Evolutionary conservation across 441 rosid species (phyloP), one percentile per base, ranked within the genome.

Genomic region (Pelargonium citronellum): DNA sequence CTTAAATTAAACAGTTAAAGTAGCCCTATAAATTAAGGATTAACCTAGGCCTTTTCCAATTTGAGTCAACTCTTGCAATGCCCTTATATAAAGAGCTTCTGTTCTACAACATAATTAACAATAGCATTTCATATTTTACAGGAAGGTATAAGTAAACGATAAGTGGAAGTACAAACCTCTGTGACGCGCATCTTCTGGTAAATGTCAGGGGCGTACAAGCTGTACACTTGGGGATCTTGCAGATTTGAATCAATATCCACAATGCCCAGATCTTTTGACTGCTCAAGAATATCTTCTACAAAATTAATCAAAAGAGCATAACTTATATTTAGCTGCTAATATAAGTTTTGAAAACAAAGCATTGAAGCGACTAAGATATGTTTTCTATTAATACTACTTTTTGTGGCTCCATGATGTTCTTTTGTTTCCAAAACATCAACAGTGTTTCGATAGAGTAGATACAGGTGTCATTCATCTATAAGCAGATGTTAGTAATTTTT

Each of bases 121-220:
- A 39, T 39, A 39, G 43, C 43, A 39, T 39, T 39, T 39, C 10
- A 39, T 39, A 39, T 39, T 39, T 39, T 39, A 39, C 43, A 39
- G 43, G 43, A 39, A 39, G 43, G 43, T 39, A 39, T 39, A 39
- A 39, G 8, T 34, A 34, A 39, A 39, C 5, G 41, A 39, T 39
- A 7, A 60, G 71, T 71, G 67, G 58, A 66, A 61, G 34, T 60
- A 82, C 87, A 66, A 77, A 94, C 98, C 98, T 94, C 98, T 49
- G 84, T 83, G 64, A 83, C 89, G 74, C 80, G 84, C 60, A 75
- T 78, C 70, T 79, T 81, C 43, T 79, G 79, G 70, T 82, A 87
- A 81, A 94, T 91, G 34, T 91, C 94, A 72, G 86, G 75, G 74
- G 87, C 96, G 81, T 91, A 94, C 70, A 81, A 68, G 73, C 90